Percentiles rank a stretch among this genome's conserved stretches.
Conservation (phyloP, 371 early-diverging fungal species). For the Mortierella sp. region DNA sequence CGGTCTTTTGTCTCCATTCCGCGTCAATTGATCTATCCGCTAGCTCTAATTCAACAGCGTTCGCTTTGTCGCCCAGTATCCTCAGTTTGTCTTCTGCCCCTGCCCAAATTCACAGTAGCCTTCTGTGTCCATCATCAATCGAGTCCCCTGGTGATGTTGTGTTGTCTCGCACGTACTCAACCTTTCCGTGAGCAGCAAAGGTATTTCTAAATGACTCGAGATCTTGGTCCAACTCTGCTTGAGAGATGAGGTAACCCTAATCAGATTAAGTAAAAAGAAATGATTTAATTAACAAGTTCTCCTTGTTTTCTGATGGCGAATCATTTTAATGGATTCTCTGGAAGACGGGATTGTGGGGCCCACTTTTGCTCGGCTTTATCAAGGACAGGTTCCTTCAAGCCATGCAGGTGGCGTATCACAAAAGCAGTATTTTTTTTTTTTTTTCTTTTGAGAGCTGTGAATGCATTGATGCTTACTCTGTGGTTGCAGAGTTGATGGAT, state of each 20-base stretch:
- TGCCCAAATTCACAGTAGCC: too few relatives aligned
- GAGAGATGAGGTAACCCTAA: conserved; percentile 88
- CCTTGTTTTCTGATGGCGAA: too few relatives aligned
- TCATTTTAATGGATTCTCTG: not conserved
- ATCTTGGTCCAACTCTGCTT: conserved; percentile 85
- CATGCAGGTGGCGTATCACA: not conserved
- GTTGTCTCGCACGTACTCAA: conserved; percentile 73
- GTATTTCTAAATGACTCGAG: conserved; percentile 83
- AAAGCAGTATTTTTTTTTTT: not conserved
- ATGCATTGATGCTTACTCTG: conserved; percentile 62
- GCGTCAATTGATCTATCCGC: not conserved
- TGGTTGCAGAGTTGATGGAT: conserved; percentile 92
- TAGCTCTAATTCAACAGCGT: too few relatives aligned
- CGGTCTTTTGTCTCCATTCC: not conserved
- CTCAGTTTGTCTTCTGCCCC: too few relatives aligned
- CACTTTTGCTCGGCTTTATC: too few relatives aligned
- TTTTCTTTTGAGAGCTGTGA: conserved; percentile 1
- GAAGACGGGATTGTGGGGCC: too few relatives aligned
- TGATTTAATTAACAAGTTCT: not conserved
- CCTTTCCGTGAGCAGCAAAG: conserved; percentile 79
- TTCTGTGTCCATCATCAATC: too few relatives aligned
- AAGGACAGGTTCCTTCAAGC: not conserved
- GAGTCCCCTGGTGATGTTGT: too few relatives aligned
- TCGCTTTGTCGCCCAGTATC: too few relatives aligned
- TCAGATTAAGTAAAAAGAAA: not conserved